Evolutionary conservation across 2,329 filamentous ascomycete species (phyloP).

Genomic region (Alternaria alternata): DNA sequence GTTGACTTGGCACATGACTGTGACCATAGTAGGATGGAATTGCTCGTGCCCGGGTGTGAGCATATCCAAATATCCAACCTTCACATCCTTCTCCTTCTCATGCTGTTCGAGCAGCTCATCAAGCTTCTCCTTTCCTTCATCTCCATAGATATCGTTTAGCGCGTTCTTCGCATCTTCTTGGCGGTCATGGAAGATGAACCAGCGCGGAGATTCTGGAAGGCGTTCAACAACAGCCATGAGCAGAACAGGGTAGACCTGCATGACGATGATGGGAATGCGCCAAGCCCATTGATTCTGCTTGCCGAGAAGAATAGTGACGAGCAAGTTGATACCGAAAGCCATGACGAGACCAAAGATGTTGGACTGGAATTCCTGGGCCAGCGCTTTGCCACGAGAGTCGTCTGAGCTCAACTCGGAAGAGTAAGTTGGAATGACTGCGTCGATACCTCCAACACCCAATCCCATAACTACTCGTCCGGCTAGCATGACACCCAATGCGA

Average conservation of each 20-base stretch:
- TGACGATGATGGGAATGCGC: constrained; percentile 67
- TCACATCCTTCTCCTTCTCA: constrained; percentile 58
- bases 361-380: constrained; percentile 70
- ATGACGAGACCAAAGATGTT: constrained; percentile 70
- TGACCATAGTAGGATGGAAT: constrained; percentile 68
- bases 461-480: constrained; percentile 63
- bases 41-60: constrained; percentile 62
- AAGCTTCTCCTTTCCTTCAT: constrained; percentile 58
- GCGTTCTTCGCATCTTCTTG: constrained; percentile 61
- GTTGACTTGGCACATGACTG: constrained; percentile 70
- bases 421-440: constrained; percentile 68
- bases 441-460: constrained; percentile 67
- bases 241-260: constrained; percentile 66
- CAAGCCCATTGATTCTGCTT: constrained; percentile 69
- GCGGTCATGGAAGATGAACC: constrained; percentile 62
- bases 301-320: constrained; percentile 61
- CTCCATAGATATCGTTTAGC: constrained; percentile 60
- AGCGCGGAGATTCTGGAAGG: constrained; percentile 66
- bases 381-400: constrained; percentile 63
- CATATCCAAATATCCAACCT: constrained; percentile 66
- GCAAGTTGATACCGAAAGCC: constrained; percentile 68
- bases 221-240: constrained; percentile 62
- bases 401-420: constrained; percentile 65
- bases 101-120: constrained; percentile 62
- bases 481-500: constrained; percentile 60